These are phyloP conservation scores for Trematosphaeria pertusa DNA, from an alignment of 2,329 filamentous ascomycete genomes.

Conservation along the genomic window DNA sequence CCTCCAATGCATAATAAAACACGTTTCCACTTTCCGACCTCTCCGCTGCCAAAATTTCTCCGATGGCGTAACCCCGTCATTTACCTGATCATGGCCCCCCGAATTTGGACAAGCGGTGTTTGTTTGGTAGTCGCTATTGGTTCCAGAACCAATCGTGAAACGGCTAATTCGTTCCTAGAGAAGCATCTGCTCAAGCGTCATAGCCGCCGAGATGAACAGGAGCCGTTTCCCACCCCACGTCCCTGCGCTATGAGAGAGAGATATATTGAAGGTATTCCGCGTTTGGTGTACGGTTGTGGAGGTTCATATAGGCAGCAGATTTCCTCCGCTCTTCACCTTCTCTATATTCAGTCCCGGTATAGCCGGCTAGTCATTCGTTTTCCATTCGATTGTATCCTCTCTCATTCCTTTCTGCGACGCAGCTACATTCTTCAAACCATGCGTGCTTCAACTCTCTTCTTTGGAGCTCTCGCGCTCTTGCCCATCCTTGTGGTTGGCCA, in stretches of 20 bases:
- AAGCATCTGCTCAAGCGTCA: constrained; percentile 7
- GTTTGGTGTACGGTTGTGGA: too few species aligned
- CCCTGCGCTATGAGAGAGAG: too few species aligned
- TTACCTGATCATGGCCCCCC: not conserved
- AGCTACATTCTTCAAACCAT: too few species aligned
- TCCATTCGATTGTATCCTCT: too few species aligned
- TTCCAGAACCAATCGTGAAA: not conserved
- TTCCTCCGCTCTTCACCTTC: too few species aligned
- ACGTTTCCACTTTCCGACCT: constrained; percentile 9
- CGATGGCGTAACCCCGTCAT: constrained; percentile 5
- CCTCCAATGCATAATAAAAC: constrained; percentile 15
- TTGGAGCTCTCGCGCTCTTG: constrained; percentile 28
- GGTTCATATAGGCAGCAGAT: too few species aligned
- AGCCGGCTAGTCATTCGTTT: too few species aligned
- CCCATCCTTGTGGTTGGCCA: constrained; percentile 31
- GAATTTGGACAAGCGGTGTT: not conserved
- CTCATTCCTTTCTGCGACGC: too few species aligned
- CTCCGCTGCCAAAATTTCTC: constrained; percentile 5
- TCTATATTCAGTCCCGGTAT: too few species aligned
- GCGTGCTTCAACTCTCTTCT: too few species aligned
- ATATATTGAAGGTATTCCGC: too few species aligned
- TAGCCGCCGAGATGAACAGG: constrained; percentile 14
- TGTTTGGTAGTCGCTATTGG: not conserved
- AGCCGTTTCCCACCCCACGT: not conserved
- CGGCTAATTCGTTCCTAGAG: not conserved